Evolutionary conservation across 1,284 basidiomycete genomes (phyloP), one percentile per base, ranked within the genome.

Genomic region (Peniophora sp.): DNA sequence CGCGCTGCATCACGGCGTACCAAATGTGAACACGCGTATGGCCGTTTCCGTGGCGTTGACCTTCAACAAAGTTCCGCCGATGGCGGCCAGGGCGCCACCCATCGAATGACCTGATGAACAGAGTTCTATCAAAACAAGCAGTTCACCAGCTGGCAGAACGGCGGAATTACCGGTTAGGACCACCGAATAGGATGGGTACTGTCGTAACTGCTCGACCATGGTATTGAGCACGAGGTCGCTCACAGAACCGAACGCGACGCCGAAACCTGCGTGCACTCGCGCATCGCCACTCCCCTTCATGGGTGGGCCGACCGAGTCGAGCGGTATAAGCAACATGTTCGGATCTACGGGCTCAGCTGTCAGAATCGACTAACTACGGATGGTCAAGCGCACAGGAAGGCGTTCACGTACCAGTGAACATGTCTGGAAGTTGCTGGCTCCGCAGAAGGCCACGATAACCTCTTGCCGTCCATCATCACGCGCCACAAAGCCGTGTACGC

Each of bases 401-500:
- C 24, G 48, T 24, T 18, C n/a, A 52, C 62, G 47, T 39, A 74
- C 75, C 58, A 5, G 51, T 54, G 39, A 59, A 10, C 27, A 57
- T 47, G 52, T 60, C 52, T 17, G 24, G 24, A 22, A 55, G 46
- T 24, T 58, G 50, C 24, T 51, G 48, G 24, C 74, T 77, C 76
- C 76, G 14, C 75, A 68, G 36, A 77, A 60, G 22, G 72, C 71
- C 39, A 79, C 63, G 22, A 79, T 57, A 12, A 78, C 62, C 54
- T 79, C 75, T 47, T 68, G 68, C 12, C 69, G 62, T 3, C 58
- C 43, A 24, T 67, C 64, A 55, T 79, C 76, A 39, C 75, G 67
- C 37, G 70, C 76, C 17, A 79, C 66, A 51, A 71, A 75, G 23
- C 76, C 76, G 55, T 72, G 70, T 6, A 75, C 65, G 53, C 73